Percentiles rank a stretch among this genome's conserved stretches.
Evolutionary conservation across 768 basidiomycete genomes (phyloP).

Genomic region (Porphyrellus cyaneotinctus): DNA sequence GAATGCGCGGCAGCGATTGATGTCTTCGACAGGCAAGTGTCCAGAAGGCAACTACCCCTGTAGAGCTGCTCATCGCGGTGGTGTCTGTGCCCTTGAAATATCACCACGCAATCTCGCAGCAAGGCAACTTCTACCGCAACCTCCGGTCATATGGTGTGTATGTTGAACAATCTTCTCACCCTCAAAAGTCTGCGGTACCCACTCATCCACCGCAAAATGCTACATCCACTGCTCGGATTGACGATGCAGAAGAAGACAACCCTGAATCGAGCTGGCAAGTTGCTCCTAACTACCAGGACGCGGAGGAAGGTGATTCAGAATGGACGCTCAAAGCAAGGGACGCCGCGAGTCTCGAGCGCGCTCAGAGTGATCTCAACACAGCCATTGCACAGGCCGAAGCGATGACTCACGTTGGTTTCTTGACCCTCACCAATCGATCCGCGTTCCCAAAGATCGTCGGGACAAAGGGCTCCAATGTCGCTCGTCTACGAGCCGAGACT

Average conservation of each 20-base stretch:
- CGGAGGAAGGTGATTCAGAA: slow-evolving; percentile 76
- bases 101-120: slow-evolving; percentile 81
- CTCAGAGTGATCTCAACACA: slow-evolving; percentile 59
- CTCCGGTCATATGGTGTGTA: slow-evolving; percentile 80
- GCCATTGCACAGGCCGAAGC: slow-evolving; percentile 69
- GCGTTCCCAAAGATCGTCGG: slow-evolving; percentile 94
- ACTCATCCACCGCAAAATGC: slow-evolving; percentile 44
- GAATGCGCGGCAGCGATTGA: background rate
- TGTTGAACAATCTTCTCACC: slow-evolving; percentile 70
- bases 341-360: slow-evolving; percentile 71
- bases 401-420: slow-evolving; percentile 79
- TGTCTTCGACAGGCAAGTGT: slow-evolving; percentile 44
- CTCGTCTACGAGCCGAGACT: slow-evolving; percentile 82
- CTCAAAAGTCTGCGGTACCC: slow-evolving; percentile 58
- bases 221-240: slow-evolving; percentile 72
- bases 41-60: slow-evolving; percentile 43
- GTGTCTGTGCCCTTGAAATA: slow-evolving; percentile 81
- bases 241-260: slow-evolving; percentile 52
- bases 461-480: slow-evolving; percentile 84
- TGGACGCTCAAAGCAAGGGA: slow-evolving; percentile 86
- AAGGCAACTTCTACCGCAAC: slow-evolving; percentile 82
- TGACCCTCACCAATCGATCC: slow-evolving; percentile 77
- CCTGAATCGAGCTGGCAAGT: slow-evolving; percentile 71
- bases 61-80: slow-evolving; percentile 50
- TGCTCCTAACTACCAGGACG: slow-evolving; percentile 69